A percentile compares a stretch with the other conserved stretches of the same genome.
phyloP scores from a whole-genome alignment of 495 filamentous ascomycete genomes.

The Tuber umbilicatum region DNA sequence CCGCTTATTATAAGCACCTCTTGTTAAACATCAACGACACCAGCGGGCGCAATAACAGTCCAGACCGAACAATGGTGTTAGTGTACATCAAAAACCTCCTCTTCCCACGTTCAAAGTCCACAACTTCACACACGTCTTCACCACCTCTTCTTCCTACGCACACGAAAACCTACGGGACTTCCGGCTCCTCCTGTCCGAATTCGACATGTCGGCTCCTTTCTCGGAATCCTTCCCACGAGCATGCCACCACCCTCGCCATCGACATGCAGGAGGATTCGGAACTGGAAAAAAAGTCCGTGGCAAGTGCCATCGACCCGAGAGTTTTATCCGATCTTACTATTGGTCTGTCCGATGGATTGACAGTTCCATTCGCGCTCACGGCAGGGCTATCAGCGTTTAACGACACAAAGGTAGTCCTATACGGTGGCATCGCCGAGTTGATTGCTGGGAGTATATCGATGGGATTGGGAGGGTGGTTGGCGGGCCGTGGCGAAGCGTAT shows the following conservation, averaged over 20 bases:
- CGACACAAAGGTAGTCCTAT: constrained; percentile 58
- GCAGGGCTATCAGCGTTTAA: constrained; percentile 51
- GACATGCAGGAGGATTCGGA: neutral
- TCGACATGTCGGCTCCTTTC: constrained; percentile 12
- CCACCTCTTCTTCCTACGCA: constrained; percentile 23
- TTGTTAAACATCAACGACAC: neutral
- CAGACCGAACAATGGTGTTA: constrained; percentile 32
- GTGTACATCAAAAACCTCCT: constrained; percentile 40
- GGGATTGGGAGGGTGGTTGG: constrained; percentile 65
- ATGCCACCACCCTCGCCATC: neutral
- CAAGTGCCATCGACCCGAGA: constrained; percentile 16
- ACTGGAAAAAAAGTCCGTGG: neutral
- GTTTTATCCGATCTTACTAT: constrained; percentile 48
- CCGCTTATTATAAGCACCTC: neutral
- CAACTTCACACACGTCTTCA: neutral
- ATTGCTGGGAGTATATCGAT: constrained; percentile 63
- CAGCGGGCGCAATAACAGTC: neutral
- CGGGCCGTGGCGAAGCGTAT: constrained; percentile 63
- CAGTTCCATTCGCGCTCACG: constrained; percentile 60
- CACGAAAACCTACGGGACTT: constrained; percentile 5
- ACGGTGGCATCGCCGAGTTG: constrained; percentile 62
- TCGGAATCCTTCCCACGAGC: constrained; percentile 8
- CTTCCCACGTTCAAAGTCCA: constrained; percentile 21
- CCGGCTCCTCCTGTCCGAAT: constrained; percentile 13
- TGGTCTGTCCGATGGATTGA: constrained; percentile 59